A percentile compares a stretch with the other conserved stretches of the same genome.
Evolutionary conservation across 148 eudicot species (phyloP).

Genomic region (Chenopodium suecicum): DNA sequence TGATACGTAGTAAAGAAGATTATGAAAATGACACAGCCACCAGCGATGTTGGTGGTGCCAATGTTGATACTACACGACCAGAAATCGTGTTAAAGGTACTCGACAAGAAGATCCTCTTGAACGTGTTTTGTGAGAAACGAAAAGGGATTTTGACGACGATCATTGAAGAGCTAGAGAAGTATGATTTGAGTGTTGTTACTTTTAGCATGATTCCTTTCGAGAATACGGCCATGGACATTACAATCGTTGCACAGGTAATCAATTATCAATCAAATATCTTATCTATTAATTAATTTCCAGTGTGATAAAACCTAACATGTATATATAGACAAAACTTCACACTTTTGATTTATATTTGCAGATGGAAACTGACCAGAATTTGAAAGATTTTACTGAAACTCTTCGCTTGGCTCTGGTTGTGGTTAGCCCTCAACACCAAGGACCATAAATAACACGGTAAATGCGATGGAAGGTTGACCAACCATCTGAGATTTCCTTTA

Average conservation of each 20-base stretch:
- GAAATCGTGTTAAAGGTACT: neutral
- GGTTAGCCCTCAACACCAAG: neutral
- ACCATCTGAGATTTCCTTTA: too few species aligned
- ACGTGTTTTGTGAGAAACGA: neutral
- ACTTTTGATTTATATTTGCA: neutral
- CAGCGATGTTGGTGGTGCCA: too few species aligned
- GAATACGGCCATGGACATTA: conserved; percentile 1
- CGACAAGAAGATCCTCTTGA: neutral
- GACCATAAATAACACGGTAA: neutral
- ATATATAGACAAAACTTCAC: too few species aligned
- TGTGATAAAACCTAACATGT: too few species aligned
- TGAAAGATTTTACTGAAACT: neutral
- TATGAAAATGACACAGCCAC: neutral
- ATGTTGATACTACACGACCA: neutral
- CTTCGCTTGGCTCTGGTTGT: neutral
- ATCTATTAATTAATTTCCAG: too few species aligned
- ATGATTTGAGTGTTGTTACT: neutral
- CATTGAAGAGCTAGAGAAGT: neutral
- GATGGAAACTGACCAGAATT: neutral
- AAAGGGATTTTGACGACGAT: neutral
- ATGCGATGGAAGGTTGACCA: too few species aligned
- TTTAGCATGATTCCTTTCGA: conserved; percentile 3
- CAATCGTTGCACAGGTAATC: neutral
- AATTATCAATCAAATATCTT: too few species aligned
- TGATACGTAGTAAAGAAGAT: neutral